phyloP scores from a whole-genome alignment of 345 rosid genomes.

The Euclidium syriacum region DNA sequence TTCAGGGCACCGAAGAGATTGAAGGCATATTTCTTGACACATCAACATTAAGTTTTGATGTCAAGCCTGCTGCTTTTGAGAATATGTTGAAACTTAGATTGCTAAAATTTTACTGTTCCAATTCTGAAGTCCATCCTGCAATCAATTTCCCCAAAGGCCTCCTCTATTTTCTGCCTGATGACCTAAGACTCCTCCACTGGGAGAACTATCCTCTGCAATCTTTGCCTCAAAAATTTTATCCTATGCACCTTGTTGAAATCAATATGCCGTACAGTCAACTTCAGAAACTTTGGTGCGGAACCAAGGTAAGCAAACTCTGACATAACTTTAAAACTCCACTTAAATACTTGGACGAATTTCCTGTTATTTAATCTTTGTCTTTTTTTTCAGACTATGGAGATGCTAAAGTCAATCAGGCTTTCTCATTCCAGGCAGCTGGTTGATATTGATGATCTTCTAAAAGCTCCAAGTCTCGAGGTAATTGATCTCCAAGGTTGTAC shows the following conservation, averaged over 20 bases:
- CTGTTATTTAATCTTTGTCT: neutral
- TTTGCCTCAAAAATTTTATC: neutral
- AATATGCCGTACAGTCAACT: neutral
- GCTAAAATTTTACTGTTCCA: neutral
- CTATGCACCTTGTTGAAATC: conserved; percentile 6
- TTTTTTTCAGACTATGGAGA: neutral
- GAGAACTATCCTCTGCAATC: neutral
- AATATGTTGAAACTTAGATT: conserved; percentile 19
- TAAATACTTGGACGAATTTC: neutral
- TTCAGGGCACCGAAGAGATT: conserved; percentile 8
- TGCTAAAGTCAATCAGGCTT: neutral
- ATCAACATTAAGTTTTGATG: neutral
- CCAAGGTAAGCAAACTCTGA: neutral
- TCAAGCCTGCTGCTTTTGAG: neutral
- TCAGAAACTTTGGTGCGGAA: conserved; percentile 9
- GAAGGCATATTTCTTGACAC: conserved; percentile 10
- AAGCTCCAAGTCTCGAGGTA: neutral
- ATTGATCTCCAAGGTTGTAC: conserved; percentile 1
- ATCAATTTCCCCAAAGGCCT: neutral
- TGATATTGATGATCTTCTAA: neutral
- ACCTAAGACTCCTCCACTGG: conserved; percentile 18
- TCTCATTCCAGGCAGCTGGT: neutral
- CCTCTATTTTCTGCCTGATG: neutral
- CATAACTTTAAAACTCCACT: neutral
- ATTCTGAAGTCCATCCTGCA: neutral